Conservation (phyloP, 176 grass and related monocot species). For the Aegilops tauschii region DNA sequence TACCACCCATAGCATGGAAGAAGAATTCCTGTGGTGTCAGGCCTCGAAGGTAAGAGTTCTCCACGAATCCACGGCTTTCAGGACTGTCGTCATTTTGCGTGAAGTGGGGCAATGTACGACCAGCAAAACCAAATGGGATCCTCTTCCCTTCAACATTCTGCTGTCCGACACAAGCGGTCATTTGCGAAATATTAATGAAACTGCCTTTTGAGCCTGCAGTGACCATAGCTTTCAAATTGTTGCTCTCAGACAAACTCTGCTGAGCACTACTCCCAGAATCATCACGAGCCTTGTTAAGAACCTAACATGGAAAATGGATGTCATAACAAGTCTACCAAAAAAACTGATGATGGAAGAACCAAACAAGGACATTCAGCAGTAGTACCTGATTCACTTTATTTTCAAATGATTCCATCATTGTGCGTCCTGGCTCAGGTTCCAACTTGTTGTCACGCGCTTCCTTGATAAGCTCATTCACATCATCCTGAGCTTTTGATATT, state of each 20-base stretch:
- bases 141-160: conserved; percentile 98
- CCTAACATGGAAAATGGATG: conserved; percentile 43
- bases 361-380: background rate
- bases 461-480: conserved; percentile 88
- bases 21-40: conserved; percentile 93
- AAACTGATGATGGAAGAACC: background rate
- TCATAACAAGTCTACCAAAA: conserved; percentile 6
- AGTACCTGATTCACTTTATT: conserved; percentile 95
- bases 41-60: conserved; percentile 95
- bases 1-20: conserved; percentile 90
- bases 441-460: conserved; percentile 59
- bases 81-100: conserved; percentile 86
- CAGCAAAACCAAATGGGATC: conserved; percentile 87
- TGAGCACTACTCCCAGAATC: conserved; percentile 95
- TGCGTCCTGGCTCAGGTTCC: conserved; percentile 92
- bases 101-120: conserved; percentile 89
- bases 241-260: conserved; percentile 94
- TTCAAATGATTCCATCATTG: conserved; percentile 98
- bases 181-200: conserved; percentile 98
- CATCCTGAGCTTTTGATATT: conserved; percentile 72
- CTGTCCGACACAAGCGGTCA: conserved; percentile 98
- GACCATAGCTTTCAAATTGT: conserved; percentile 99
- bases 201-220: conserved; percentile 95
- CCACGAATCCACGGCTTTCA: conserved; percentile 95
- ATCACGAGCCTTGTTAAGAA: conserved; percentile 98